Base-by-base conservation (phyloP, 2,329 filamentous ascomycete species). In the Apiospora arundinis region DNA sequence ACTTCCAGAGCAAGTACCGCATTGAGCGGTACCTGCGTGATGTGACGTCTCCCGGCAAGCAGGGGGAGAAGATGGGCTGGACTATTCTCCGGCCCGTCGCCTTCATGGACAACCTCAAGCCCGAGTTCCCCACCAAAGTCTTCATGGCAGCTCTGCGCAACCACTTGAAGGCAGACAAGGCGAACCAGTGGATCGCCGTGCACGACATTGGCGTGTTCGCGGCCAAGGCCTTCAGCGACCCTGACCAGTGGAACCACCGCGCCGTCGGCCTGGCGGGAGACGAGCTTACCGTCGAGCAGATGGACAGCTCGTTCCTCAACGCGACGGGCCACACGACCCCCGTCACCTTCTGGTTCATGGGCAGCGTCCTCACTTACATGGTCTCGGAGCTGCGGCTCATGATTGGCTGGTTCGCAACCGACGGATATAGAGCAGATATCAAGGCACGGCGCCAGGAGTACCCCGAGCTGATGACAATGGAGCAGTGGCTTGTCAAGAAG, bases 21-120 rank as follows among this genome's bases (percentile, higher is more conserved):
- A 90, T 92, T 75, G 91, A 93, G 80, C 81, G 86, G 69, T 83
- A 92, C 74, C 84, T 93, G 32, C 80, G 86, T n/a, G 82, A 87
- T n/a, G 70, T 40, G 11, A 83, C 82, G 12, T 75, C 78, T 2
- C 79, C 80, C 4, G 81, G 81, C 1, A 81, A 82, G 1, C 48
- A 72, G 14, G 76, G 76, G 23, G 78, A 71, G 18, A 67, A 76
- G 0, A 90, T 91, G 88, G 80, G 80, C 8, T 92, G 88, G 86
- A 91, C 89, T 0, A 87, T 92, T 49, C 81, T 92, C 2, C 85
- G 90, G 4, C 90, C 90, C 0, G 86, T 88, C 0, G 88, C 87
- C 1, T 92, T 92, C 80, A 88, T 91, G 82, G 90, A 92, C 9
- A 88, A 87, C 80, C 75, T 83, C 16, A 75, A 72, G 1, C 80